A percentile compares a stretch with the other conserved stretches of the same genome.
Conservation (phyloP, 306 rosid genomes). For the Abrus precatorius region DNA sequence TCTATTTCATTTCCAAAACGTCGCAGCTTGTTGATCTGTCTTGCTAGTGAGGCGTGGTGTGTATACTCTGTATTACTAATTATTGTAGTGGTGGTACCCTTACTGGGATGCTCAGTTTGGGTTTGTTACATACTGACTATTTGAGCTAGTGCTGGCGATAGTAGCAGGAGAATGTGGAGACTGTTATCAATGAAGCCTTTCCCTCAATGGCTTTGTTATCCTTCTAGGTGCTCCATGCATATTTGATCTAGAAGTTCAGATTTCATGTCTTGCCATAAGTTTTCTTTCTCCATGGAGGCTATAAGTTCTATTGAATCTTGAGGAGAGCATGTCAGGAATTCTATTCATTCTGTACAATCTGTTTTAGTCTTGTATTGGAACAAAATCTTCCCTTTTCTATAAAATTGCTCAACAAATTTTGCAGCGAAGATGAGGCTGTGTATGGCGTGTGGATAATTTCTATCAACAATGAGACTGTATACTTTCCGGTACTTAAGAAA, state of each 20-base stretch:
- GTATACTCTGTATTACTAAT: constrained; percentile 56
- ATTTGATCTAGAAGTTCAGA: constrained; percentile 51
- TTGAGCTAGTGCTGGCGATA: constrained; percentile 51
- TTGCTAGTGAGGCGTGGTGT: constrained; percentile 54
- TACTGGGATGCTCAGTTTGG: constrained; percentile 48
- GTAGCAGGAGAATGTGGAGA: constrained; percentile 46
- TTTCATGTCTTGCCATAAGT: constrained; percentile 49
- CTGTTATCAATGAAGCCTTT: constrained; percentile 42
- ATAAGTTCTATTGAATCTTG: constrained; percentile 54
- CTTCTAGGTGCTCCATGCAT: constrained; percentile 48
- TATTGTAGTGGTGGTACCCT: constrained; percentile 50
- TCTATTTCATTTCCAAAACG: constrained; percentile 20
- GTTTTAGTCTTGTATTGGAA: constrained; percentile 55
- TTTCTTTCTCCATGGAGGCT: constrained; percentile 62
- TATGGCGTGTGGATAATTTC: constrained; percentile 47
- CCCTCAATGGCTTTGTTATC: constrained; percentile 33
- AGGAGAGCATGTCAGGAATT: constrained; percentile 66
- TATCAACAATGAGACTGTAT: not conserved
- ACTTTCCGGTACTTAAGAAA: constrained; percentile 12
- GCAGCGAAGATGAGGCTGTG: constrained; percentile 48
- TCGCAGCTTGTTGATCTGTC: constrained; percentile 60
- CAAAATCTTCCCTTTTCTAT: constrained; percentile 45
- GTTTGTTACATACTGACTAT: constrained; percentile 51
- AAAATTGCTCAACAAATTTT: constrained; percentile 63
- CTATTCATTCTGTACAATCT: constrained; percentile 69